Conservation (phyloP, 1,284 basidiomycete species). For the Tilletia indica region DNA sequence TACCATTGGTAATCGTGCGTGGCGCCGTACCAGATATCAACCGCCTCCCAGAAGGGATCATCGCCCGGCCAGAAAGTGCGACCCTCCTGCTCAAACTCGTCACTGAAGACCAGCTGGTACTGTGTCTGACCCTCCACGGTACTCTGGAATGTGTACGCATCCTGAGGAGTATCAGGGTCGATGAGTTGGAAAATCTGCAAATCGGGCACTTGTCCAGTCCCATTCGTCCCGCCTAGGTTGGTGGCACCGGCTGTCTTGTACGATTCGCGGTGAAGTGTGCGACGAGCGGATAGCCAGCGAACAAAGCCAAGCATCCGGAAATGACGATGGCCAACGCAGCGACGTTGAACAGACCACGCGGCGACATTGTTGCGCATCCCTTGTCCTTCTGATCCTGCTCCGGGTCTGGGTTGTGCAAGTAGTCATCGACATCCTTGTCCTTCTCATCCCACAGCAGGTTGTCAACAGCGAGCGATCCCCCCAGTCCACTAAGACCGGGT, state of each 20-base stretch:
- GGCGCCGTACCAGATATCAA: conserved; percentile 53
- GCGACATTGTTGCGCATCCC: not conserved
- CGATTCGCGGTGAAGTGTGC: not conserved
- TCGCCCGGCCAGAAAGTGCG: conserved; percentile 50
- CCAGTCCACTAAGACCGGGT: not conserved
- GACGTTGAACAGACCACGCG: conserved; percentile 16
- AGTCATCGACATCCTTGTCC: conserved; percentile 45
- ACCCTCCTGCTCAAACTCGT: conserved; percentile 45
- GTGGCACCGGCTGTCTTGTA: not conserved
- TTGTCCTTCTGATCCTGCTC: conserved; percentile 6
- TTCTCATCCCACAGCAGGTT: conserved; percentile 21
- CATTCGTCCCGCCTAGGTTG: conserved; percentile 55
- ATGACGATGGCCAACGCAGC: conserved; percentile 9
- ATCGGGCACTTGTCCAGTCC: conserved; percentile 27
- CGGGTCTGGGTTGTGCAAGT: conserved; percentile 26
- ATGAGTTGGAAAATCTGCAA: conserved; percentile 25
- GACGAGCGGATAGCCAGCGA: conserved; percentile 18
- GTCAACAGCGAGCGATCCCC: not conserved
- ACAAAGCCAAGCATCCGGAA: conserved; percentile 9
- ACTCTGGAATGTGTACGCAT: conserved; percentile 28
- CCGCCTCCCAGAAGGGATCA: conserved; percentile 53
- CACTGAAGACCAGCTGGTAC: conserved; percentile 47
- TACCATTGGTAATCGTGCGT: conserved; percentile 56
- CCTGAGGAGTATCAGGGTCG: conserved; percentile 38
- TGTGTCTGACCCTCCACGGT: conserved; percentile 25